Evolutionary conservation across 2,329 filamentous ascomycete species (phyloP), one percentile per base, ranked within the genome.

Genomic region (Emmonsiellopsis sp.): DNA sequence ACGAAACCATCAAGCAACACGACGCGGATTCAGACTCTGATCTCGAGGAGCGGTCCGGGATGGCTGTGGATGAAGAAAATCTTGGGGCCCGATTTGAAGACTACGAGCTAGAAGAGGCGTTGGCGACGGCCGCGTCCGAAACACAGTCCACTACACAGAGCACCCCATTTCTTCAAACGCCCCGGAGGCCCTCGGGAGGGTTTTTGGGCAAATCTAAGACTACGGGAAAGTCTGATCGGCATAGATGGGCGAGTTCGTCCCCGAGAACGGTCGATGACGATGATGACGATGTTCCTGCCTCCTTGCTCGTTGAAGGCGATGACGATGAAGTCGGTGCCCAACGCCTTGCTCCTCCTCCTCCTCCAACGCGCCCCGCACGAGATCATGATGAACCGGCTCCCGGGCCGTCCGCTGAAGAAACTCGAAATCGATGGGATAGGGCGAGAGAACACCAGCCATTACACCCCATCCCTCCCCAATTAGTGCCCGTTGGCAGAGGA

Each of bases 261-360:
- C 58, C 58, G n/a, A 61, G 60, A n/a, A 60, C 48, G 32, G 42
- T 55, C 58, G 51, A 58, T 56, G 36, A 61, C 56, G 54, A 65
- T 27, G 55, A 73, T 45, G 60, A 68, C n/a, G 71, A 75, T 60
- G 82, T 86, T 2, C 83, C 83, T 2, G 77, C 77, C 52, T 85
- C 83, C 7, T 68, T 86, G 39, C 68, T 86, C 33, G 71, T 84
- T 40, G 82, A 85, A 67, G 77, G 71, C 6, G 63, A 71, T 37
- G 71, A 70, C 44, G 65, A 66, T 57, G 70, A 63, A 54, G 70
- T 64, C 31, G 63, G 67, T 17, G 54, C 66, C 21, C 65, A 58
- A 46, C 68, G 72, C 11, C 74, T 72, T 10, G 71, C 68, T 9
- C 66, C 68, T 42, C 67, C 66, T 36, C 42, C 33, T 45, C 42